phyloP scores from a whole-genome alignment of 306 rosid species.

The Sicyos edulis region DNA sequence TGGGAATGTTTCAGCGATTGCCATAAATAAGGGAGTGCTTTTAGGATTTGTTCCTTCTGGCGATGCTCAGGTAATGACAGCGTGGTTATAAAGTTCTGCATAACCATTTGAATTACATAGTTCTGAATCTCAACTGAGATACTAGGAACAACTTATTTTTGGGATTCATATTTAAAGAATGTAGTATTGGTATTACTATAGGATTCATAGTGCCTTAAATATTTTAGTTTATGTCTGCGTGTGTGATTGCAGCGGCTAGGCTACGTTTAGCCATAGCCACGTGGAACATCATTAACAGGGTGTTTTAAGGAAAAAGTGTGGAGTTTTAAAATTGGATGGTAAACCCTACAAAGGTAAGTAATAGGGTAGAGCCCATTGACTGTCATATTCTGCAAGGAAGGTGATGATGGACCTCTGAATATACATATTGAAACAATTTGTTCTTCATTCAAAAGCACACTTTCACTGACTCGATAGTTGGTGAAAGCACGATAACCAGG shows the following conservation, averaged over 20 bases:
- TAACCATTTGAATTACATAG: not conserved
- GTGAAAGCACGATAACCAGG: not conserved
- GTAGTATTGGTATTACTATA: not conserved
- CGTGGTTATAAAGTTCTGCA: not conserved
- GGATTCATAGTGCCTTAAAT: not conserved
- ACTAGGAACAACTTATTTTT: not conserved
- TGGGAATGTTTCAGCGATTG: constrained; percentile 83
- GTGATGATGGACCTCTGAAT: not conserved
- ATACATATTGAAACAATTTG: not conserved
- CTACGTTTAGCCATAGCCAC: not conserved
- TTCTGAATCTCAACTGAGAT: not conserved
- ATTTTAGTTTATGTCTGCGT: not conserved
- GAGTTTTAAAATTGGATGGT: not conserved
- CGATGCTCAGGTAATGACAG: constrained; percentile 42
- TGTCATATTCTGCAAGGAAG: not conserved
- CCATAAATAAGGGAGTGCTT: constrained; percentile 77
- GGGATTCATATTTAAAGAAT: not conserved
- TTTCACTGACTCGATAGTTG: not conserved
- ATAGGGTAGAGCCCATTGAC: not conserved
- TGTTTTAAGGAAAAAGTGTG: not conserved
- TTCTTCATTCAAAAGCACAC: not conserved
- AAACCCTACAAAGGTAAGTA: not conserved
- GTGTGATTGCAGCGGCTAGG: not conserved
- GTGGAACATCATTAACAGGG: constrained; percentile 1
- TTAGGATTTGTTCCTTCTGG: constrained; percentile 78